Conservation (phyloP, 129 eudicot species). For the Dittrichia graveolens region DNA sequence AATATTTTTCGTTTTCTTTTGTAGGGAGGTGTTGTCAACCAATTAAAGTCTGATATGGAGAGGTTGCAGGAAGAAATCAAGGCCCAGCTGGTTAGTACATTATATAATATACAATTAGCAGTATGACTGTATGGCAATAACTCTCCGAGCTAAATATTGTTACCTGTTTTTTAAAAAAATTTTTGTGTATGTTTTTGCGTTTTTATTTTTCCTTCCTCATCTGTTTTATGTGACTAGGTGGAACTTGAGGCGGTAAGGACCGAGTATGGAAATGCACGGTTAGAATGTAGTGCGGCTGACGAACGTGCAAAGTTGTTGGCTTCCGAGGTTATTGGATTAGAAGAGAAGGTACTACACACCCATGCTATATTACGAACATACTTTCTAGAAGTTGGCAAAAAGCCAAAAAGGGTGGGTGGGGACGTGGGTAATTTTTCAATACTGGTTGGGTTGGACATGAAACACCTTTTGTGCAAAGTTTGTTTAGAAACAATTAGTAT, state of each 20-base stretch:
- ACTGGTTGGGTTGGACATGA: background rate
- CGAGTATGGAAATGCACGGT: conserved; percentile 74
- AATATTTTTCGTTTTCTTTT: conserved; percentile 2
- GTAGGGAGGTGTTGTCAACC: conserved; percentile 84
- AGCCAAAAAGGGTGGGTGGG: background rate
- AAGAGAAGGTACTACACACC: conserved; percentile 77
- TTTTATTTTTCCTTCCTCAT: conserved; percentile 15
- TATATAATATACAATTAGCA: background rate
- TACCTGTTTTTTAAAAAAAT: background rate
- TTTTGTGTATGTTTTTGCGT: background rate
- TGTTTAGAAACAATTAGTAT: background rate
- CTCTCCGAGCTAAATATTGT: conserved; percentile 6
- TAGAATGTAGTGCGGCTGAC: conserved; percentile 98
- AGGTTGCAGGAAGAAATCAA: conserved; percentile 74
- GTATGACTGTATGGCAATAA: conserved; percentile 15
- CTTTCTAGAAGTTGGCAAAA: background rate
- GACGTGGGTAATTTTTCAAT: background rate
- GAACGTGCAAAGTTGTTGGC: conserved; percentile 97
- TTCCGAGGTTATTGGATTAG: conserved; percentile 94
- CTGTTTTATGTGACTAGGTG: conserved; percentile 49
- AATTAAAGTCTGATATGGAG: conserved; percentile 76
- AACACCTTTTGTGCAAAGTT: background rate
- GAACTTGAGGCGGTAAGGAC: conserved; percentile 79
- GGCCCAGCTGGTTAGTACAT: conserved; percentile 69
- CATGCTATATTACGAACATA: conserved; percentile 1